Evolutionary conservation across 2,329 filamentous ascomycete genomes (phyloP).

Genomic region (Phialophora macrospora): DNA sequence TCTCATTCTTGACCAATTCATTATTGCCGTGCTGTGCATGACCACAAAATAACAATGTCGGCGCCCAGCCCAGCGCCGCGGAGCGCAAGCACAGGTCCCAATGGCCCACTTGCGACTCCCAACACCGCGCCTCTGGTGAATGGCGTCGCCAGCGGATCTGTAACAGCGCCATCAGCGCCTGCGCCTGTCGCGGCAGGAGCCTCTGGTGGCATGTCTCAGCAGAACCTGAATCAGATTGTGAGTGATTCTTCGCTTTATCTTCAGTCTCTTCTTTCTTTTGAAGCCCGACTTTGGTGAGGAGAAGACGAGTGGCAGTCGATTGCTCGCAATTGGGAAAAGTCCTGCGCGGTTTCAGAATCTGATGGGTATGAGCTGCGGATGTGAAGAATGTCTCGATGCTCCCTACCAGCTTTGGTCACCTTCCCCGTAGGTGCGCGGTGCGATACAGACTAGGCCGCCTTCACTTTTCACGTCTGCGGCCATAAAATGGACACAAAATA

Average conservation of each 20-base stretch:
- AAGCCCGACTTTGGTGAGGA: neutral
- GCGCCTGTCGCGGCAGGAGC: slow-evolving; percentile 42
- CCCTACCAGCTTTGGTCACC: neutral
- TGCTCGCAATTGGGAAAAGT: neutral
- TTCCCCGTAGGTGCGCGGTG: neutral
- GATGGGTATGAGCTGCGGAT: neutral
- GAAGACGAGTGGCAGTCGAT: neutral
- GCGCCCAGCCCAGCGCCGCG: slow-evolving; percentile 56
- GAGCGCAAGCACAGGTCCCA: slow-evolving; percentile 55
- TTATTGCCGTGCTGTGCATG: slow-evolving; percentile 22
- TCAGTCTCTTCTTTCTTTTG: neutral
- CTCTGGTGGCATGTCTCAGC: slow-evolving; percentile 67
- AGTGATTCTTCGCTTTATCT: slow-evolving; percentile 48
- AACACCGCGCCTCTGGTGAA: slow-evolving; percentile 34
- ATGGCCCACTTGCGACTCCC: slow-evolving; percentile 53
- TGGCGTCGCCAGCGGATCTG: slow-evolving; percentile 46
- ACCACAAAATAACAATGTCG: slow-evolving; percentile 46
- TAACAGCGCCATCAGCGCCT: slow-evolving; percentile 32
- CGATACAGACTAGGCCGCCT: neutral
- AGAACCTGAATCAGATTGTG: slow-evolving; percentile 96
- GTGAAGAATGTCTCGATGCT: neutral
- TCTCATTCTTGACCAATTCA: neutral
- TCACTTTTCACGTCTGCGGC: neutral
- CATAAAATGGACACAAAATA: neutral
- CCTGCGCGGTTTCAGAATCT: neutral